Conservation (phyloP, 768 basidiomycete species). For the Suillus subalutaceus region DNA sequence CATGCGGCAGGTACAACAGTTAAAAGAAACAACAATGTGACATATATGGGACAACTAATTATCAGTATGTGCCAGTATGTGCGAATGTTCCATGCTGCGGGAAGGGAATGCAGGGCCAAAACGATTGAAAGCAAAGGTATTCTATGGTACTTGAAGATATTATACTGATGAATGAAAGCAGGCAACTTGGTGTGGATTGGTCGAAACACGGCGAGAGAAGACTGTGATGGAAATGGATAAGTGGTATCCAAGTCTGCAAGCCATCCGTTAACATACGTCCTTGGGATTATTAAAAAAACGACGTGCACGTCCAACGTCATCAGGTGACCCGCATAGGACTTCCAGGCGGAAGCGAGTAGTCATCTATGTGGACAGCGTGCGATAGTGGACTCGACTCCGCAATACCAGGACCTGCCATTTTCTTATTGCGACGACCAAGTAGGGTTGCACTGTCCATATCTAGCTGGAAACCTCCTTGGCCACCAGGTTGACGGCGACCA, state of each 20-base stretch:
- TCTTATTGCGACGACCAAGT: conserved; percentile 69
- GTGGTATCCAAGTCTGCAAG: background rate
- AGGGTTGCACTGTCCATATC: conserved; percentile 87
- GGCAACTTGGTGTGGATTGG: background rate
- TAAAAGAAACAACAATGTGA: background rate
- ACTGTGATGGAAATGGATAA: background rate
- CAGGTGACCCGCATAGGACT: conserved; percentile 37
- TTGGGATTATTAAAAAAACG: background rate
- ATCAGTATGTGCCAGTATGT: conserved; percentile 5
- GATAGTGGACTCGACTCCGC: conserved; percentile 40
- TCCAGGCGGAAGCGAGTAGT: conserved; percentile 21
- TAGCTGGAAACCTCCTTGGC: conserved; percentile 69
- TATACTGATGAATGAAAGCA: background rate
- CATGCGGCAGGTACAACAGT: background rate
- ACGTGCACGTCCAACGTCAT: background rate
- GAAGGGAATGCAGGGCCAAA: background rate
- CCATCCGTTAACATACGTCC: background rate
- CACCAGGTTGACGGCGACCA: conserved; percentile 37
- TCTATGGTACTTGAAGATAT: conserved; percentile 7
- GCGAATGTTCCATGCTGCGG: background rate
- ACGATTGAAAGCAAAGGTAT: background rate
- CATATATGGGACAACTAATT: background rate
- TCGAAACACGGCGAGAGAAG: background rate
- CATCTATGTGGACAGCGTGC: conserved; percentile 17
- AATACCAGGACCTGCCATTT: conserved; percentile 24